A percentile compares a stretch with the other conserved stretches of the same genome.
phyloP scores from a whole-genome alignment of 1,284 basidiomycete genomes.

The Lentinula novae-zelandiae region DNA sequence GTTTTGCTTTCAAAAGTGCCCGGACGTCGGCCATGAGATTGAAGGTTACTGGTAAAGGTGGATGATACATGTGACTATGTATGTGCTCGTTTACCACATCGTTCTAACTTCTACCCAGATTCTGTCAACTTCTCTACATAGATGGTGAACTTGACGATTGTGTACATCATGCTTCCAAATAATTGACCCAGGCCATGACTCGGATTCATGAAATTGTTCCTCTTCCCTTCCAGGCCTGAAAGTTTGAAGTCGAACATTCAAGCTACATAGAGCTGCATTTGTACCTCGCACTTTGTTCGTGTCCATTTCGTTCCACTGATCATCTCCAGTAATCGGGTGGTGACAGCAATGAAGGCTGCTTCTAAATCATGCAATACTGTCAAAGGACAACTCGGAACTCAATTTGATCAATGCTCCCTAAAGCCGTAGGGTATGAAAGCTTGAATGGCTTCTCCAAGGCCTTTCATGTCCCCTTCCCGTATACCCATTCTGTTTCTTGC shows the following conservation, averaged over 20 bases:
- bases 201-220: too few relatives aligned
- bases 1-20: slow-evolving; percentile 70
- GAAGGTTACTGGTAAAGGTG: not conserved
- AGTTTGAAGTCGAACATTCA: too few relatives aligned
- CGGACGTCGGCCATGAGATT: slow-evolving; percentile 65
- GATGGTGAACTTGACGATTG: too few relatives aligned
- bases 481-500: not conserved
- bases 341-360: too few relatives aligned
- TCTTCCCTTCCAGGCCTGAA: not conserved
- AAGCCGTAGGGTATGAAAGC: not conserved
- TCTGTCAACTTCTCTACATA: not conserved
- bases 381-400: not conserved
- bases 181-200: too few relatives aligned
- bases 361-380: too few relatives aligned
- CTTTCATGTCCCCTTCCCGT: not conserved
- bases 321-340: not conserved
- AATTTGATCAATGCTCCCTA: not conserved
- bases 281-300: not conserved
- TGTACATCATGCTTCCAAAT: too few relatives aligned
- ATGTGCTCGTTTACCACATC: too few relatives aligned
- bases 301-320: not conserved
- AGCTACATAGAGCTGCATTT: too few relatives aligned
- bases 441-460: not conserved
- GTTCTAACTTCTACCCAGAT: not conserved
- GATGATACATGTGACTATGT: slow-evolving; percentile 1